Percentiles rank a stretch among this genome's conserved stretches.
Evolutionary conservation across 805 yeast species (phyloP).

Genomic region (Kodamaea lidongshanica): DNA sequence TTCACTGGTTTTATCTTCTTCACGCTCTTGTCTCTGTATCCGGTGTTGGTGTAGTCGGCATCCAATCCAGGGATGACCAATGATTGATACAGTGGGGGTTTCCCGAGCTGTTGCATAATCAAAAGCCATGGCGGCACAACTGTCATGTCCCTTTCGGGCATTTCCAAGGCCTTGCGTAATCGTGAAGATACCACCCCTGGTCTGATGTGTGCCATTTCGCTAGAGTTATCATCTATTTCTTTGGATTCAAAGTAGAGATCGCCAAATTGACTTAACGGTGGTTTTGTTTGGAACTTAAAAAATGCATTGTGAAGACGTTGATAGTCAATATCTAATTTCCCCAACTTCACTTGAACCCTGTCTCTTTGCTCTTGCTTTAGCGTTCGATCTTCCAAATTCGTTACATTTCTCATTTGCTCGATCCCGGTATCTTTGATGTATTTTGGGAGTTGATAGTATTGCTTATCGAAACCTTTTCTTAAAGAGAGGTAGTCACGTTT

Average conservation of each 20-base stretch:
- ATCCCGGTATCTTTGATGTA: conserved; percentile 81
- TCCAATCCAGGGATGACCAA: conserved; percentile 50
- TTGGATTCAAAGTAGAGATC: conserved; percentile 76
- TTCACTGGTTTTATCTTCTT: conserved; percentile 3
- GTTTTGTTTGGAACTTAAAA: conserved; percentile 73
- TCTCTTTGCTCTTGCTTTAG: conserved; percentile 73
- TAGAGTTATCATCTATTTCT: conserved; percentile 42
- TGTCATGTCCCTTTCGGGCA: conserved; percentile 39
- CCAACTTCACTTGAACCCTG: conserved; percentile 84
- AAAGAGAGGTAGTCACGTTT: conserved; percentile 70
- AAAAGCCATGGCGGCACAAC: conserved; percentile 76
- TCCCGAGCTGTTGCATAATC: conserved; percentile 63
- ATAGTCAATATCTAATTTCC: conserved; percentile 79
- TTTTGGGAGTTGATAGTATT: conserved; percentile 71
- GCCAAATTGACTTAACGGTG: conserved; percentile 63
- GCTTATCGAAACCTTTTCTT: conserved; percentile 58
- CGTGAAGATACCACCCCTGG: conserved; percentile 68
- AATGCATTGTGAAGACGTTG: conserved; percentile 79
- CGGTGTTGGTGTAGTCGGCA: conserved; percentile 29
- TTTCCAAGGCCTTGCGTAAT: conserved; percentile 63
- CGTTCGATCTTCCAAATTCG: conserved; percentile 46
- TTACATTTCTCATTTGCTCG: conserved; percentile 65
- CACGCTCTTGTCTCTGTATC: conserved; percentile 20
- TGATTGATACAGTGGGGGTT: conserved; percentile 77
- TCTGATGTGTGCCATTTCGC: conserved; percentile 31